These are phyloP conservation scores for Colletotrichum sp. DNA, from an alignment of 2,329 filamentous ascomycete species.

Conservation along the genomic window DNA sequence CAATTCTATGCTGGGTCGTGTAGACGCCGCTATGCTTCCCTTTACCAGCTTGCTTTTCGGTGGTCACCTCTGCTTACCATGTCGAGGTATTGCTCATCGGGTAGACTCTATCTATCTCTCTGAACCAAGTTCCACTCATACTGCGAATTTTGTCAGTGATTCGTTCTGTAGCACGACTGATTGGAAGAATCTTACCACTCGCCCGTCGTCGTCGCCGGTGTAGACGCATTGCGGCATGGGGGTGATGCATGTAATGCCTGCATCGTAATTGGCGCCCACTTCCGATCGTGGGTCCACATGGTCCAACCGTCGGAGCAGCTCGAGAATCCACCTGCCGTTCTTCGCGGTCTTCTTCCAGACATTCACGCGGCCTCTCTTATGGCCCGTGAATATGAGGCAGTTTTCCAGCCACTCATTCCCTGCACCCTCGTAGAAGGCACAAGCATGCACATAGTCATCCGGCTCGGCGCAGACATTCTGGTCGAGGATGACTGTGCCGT, in stretches of 20 bases:
- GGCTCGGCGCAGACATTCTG: slow-evolving; percentile 75
- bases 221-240: slow-evolving; percentile 86
- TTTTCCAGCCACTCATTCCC: slow-evolving; percentile 92
- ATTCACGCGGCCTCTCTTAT: slow-evolving; percentile 83
- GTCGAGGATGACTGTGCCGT: slow-evolving; percentile 81
- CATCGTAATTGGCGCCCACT: slow-evolving; percentile 61
- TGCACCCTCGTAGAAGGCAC: slow-evolving; percentile 90
- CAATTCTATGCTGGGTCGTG: slow-evolving; percentile 11
- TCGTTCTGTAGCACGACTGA: rapidly evolving
- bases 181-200: slow-evolving; percentile 67
- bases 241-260: slow-evolving; percentile 84
- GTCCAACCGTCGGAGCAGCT: slow-evolving; percentile 81
- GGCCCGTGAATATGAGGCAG: slow-evolving; percentile 87
- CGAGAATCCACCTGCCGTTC: slow-evolving; percentile 74
- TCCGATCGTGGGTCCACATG: slow-evolving; percentile 74
- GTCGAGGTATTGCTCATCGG: background rate
- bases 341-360: slow-evolving; percentile 67
- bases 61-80: background rate
- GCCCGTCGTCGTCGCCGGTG: slow-evolving; percentile 91
- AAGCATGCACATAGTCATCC: slow-evolving; percentile 80
- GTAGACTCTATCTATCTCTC: slow-evolving; percentile 56
- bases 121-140: slow-evolving; percentile 69
- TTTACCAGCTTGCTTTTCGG: slow-evolving; percentile 20
- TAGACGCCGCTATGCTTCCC: slow-evolving; percentile 12
- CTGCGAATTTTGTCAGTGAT: slow-evolving; percentile 37